Percentiles rank a stretch among this genome's conserved stretches.
Conservation (phyloP, 2,329 filamentous ascomycete species). For the Penicillium sp. region DNA sequence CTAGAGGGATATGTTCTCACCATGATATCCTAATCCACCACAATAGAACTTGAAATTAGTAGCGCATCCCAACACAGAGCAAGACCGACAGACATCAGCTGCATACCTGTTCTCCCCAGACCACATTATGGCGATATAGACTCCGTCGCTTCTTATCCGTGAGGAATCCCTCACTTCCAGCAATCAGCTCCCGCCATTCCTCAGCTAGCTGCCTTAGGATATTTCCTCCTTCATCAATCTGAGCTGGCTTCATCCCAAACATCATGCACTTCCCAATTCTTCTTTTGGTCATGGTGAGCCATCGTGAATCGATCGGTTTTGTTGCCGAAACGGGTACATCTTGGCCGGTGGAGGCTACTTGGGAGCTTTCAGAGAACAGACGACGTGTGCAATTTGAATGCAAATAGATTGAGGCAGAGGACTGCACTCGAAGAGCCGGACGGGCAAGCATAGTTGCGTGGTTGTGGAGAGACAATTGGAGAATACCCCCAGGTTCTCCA, state of each 20-base stretch:
- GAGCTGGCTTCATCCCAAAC: constrained; percentile 64
- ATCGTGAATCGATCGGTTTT: constrained; percentile 53
- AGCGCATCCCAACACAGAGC: background rate
- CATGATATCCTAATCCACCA: constrained; percentile 45
- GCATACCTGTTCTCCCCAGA: constrained; percentile 82
- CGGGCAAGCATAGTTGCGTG: constrained; percentile 25
- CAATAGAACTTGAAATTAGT: constrained; percentile 20
- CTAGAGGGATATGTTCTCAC: constrained; percentile 30
- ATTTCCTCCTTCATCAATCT: constrained; percentile 57
- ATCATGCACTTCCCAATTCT: constrained; percentile 72
- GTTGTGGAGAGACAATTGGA: constrained; percentile 9
- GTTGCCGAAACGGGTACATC: constrained; percentile 21
- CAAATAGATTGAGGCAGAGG: constrained; percentile 14
- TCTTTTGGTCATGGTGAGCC: constrained; percentile 66
- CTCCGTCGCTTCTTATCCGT: constrained; percentile 62
- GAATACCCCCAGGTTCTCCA: background rate
- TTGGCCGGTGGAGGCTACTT: constrained; percentile 6
- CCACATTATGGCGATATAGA: constrained; percentile 65
- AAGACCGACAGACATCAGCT: background rate
- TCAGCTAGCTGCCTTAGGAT: constrained; percentile 60
- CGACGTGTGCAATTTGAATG: constrained; percentile 8
- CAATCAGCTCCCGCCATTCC: constrained; percentile 71
- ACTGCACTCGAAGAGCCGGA: constrained; percentile 19
- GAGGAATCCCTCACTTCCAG: constrained; percentile 73
- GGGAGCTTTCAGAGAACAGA: constrained; percentile 23